Evolutionary conservation across 2,329 filamentous ascomycete genomes (phyloP).

Genomic region (Sarocladiaceae sp.): DNA sequence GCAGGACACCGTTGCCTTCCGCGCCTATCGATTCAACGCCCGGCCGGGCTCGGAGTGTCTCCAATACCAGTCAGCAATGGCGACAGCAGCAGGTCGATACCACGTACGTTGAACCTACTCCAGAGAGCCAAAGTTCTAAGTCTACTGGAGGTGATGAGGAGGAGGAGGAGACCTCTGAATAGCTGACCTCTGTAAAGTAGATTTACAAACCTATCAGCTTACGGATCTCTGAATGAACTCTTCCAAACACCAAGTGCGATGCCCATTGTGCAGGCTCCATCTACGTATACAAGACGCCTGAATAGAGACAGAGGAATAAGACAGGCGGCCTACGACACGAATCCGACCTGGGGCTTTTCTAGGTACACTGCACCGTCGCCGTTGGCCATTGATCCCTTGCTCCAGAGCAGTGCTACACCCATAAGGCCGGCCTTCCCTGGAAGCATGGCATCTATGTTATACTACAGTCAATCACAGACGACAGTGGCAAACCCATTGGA

Average conservation of each 20-base stretch:
- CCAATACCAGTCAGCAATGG: neutral
- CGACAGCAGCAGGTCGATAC: neutral
- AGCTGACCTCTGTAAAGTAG: neutral
- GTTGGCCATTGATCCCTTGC: no score
- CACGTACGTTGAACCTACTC: conserved; percentile 3
- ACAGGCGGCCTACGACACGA: no score
- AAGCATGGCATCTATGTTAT: no score
- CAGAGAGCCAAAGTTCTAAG: neutral
- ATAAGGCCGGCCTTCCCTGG: no score
- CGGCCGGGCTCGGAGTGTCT: no score
- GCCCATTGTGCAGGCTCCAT: neutral
- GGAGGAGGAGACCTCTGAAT: neutral
- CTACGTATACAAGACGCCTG: neutral
- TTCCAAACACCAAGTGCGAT: neutral
- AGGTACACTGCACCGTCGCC: no score
- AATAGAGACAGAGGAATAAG: no score
- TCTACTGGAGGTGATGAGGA: neutral
- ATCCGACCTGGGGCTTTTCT: no score
- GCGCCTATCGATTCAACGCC: no score
- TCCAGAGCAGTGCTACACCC: no score
- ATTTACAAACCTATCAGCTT: neutral
- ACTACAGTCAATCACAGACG: no score
- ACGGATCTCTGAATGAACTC: neutral
- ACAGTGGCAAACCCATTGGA: no score
- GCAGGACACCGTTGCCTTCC: neutral